A percentile compares a stretch with the other conserved stretches of the same genome.
These are phyloP conservation scores for Quercus gilva DNA, from an alignment of 306 rosid species.

Conservation along the genomic window DNA sequence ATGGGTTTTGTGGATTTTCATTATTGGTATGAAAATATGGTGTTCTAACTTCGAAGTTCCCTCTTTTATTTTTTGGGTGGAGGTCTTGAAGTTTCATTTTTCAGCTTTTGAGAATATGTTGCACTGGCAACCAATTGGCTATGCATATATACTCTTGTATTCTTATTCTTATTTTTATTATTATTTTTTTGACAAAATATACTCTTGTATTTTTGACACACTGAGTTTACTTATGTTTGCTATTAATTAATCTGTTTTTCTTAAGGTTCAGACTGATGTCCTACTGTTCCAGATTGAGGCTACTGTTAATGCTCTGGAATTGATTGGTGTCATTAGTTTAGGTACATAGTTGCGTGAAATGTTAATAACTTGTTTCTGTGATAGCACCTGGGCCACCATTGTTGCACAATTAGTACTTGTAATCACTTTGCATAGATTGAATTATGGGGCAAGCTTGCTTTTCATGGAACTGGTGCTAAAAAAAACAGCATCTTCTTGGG, in stretches of 20 bases:
- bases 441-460: background rate
- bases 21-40: background rate
- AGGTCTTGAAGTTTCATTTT: background rate
- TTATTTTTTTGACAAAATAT: background rate
- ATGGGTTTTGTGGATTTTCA: background rate
- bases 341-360: background rate
- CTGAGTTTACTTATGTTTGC: background rate
- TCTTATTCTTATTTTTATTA: background rate
- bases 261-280: background rate
- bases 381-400: background rate
- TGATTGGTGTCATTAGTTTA: background rate
- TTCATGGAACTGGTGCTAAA: conserved; percentile 6
- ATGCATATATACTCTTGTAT: background rate
- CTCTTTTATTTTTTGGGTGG: conserved; percentile 1
- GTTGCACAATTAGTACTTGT: background rate
- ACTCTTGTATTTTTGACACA: background rate
- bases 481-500: background rate
- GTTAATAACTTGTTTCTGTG: background rate
- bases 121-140: background rate
- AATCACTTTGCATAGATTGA: background rate
- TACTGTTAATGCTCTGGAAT: background rate
- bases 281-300: background rate
- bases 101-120: background rate
- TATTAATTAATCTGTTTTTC: background rate
- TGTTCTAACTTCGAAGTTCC: background rate